These are phyloP conservation scores for Camelina sativa DNA, from an alignment of 345 rosid genomes.

Conservation along the genomic window DNA sequence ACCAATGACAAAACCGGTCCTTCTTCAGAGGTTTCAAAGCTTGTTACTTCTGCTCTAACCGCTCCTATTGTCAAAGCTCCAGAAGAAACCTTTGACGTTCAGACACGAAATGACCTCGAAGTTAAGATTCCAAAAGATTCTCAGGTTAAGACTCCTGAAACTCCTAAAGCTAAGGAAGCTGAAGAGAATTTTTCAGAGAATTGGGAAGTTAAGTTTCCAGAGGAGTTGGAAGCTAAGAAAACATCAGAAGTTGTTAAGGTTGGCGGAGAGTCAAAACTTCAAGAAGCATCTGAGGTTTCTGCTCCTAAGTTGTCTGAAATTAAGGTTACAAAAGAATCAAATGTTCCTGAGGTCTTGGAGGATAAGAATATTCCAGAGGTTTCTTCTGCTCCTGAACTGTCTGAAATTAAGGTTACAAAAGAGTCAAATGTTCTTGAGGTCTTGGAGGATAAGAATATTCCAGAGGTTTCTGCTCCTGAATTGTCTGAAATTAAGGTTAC, in stretches of 20 bases:
- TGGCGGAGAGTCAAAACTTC: slow-evolving; percentile 14
- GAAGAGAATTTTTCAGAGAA: slow-evolving; percentile 30
- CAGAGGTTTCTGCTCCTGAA: background rate
- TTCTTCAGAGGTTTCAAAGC: slow-evolving; percentile 30
- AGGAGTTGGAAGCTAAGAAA: slow-evolving; percentile 32
- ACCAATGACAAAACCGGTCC: slow-evolving; percentile 4
- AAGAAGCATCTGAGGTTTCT: background rate
- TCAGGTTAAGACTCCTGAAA: slow-evolving; percentile 36
- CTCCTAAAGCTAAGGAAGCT: slow-evolving; percentile 24
- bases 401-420: slow-evolving; percentile 29
- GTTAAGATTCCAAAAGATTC: slow-evolving; percentile 33
- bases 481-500: slow-evolving; percentile 27
- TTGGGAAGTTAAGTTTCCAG: slow-evolving; percentile 43
- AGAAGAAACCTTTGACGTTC: slow-evolving; percentile 30
- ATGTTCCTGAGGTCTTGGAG: slow-evolving; percentile 27
- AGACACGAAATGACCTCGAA: slow-evolving; percentile 34
- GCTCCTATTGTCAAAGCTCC: slow-evolving; percentile 10
- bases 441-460: slow-evolving; percentile 28
- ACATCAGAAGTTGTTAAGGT: slow-evolving; percentile 14
- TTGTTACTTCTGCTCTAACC: slow-evolving; percentile 10
- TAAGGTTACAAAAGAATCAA: slow-evolving; percentile 23
- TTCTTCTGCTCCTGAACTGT: background rate
- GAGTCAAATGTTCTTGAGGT: slow-evolving; percentile 25
- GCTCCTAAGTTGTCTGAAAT: slow-evolving; percentile 16
- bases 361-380: slow-evolving; percentile 18